phyloP scores from a whole-genome alignment of 2,329 filamentous ascomycete genomes.

The Pseudocercospora crystallina region DNA sequence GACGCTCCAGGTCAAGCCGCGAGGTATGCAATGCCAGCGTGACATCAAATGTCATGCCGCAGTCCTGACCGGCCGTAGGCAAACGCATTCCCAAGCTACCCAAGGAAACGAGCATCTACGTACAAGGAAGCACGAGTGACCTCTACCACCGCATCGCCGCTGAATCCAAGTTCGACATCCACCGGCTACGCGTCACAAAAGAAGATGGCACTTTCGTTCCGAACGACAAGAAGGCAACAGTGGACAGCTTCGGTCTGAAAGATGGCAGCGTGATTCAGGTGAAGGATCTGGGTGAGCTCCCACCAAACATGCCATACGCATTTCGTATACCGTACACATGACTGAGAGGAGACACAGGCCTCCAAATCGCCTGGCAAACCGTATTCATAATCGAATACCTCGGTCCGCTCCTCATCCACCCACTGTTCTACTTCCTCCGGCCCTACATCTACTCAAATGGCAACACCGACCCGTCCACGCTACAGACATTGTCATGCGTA shows the following conservation, averaged over 20 bases:
- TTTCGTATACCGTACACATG: background rate
- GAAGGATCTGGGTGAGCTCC: slow-evolving; percentile 79
- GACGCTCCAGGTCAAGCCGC: slow-evolving; percentile 46
- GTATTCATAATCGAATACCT: slow-evolving; percentile 96
- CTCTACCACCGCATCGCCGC: slow-evolving; percentile 59
- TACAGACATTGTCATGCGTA: slow-evolving; percentile 70
- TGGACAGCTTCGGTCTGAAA: slow-evolving; percentile 57
- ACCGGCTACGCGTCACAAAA: slow-evolving; percentile 65
- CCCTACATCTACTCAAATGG: slow-evolving; percentile 66
- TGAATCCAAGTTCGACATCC: slow-evolving; percentile 54
- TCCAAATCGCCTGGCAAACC: slow-evolving; percentile 86
- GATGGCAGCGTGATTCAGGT: slow-evolving; percentile 70
- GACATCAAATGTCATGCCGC: background rate
- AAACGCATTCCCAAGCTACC: slow-evolving; percentile 63
- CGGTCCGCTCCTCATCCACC: slow-evolving; percentile 86
- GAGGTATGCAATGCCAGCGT: slow-evolving; percentile 36
- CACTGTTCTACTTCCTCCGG: slow-evolving; percentile 67
- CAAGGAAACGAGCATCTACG: slow-evolving; percentile 53
- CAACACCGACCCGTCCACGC: slow-evolving; percentile 54
- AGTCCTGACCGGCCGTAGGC: slow-evolving; percentile 43
- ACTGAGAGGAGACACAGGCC: slow-evolving; percentile 54
- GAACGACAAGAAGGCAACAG: slow-evolving; percentile 53
- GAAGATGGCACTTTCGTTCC: slow-evolving; percentile 60
- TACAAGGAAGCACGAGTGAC: slow-evolving; percentile 53
- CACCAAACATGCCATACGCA: background rate